phyloP scores from a whole-genome alignment of 371 early-diverging fungal species.

The Coemansia sp. region DNA sequence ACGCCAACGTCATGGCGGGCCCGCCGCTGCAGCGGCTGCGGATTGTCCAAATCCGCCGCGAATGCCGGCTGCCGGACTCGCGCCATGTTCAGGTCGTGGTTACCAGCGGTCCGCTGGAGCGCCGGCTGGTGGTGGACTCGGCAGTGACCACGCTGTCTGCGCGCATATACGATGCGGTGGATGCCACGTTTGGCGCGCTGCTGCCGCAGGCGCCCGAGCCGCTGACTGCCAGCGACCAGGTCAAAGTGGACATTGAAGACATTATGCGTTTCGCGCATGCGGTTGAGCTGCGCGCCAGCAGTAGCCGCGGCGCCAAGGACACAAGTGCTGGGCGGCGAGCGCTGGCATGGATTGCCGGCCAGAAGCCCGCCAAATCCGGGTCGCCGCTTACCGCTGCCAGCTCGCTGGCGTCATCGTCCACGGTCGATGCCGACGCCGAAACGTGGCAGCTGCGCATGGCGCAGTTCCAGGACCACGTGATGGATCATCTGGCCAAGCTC shows the following conservation, averaged over 20 bases:
- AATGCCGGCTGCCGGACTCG: slow-evolving; percentile 18
- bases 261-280: slow-evolving; percentile 36
- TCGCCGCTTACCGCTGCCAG: slow-evolving; percentile 8
- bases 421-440: not conserved
- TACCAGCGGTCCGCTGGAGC: slow-evolving; percentile 23
- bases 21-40: slow-evolving; percentile 23
- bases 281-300: slow-evolving; percentile 21
- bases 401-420: not conserved
- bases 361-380: not conserved
- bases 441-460: slow-evolving; percentile 32
- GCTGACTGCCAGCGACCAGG: slow-evolving; percentile 16
- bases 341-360: slow-evolving; percentile 29
- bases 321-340: not conserved
- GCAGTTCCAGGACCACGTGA: slow-evolving; percentile 15
- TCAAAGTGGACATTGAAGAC: slow-evolving; percentile 30
- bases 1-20: slow-evolving; percentile 2
- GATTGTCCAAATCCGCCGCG: not conserved
- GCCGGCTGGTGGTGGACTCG: slow-evolving; percentile 39
- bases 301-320: slow-evolving; percentile 5
- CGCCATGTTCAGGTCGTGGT: slow-evolving; percentile 25
- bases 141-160: slow-evolving; percentile 39
- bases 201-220: slow-evolving; percentile 25
- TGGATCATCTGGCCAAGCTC: slow-evolving; percentile 12
- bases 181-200: slow-evolving; percentile 21
- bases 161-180: slow-evolving; percentile 18